Base-by-base conservation (phyloP, 2,329 filamentous ascomycete genomes). In the Fusarium nodosum region DNA sequence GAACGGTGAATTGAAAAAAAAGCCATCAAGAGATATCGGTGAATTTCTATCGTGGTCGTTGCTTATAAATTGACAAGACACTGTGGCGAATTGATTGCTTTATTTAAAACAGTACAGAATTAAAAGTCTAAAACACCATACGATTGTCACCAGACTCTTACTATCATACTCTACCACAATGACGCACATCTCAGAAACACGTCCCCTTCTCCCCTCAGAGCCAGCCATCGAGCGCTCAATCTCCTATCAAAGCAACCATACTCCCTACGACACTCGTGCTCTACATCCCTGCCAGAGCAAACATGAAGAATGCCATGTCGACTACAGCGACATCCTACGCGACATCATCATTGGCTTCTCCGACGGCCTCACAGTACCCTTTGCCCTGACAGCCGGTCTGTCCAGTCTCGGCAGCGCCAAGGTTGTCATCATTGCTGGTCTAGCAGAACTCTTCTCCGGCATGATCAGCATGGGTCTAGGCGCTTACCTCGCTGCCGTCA, bases 391-490 rank as follows among this genome's bases (percentile, higher is more conserved):
- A 0, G 92, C 92, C 0, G 92, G 92, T 16, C 83, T 94, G 3
- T 90, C 88, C 3, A 85, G 85, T 52, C 81, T 91, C 46, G 89
- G 89, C n/a, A 84, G 87, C 75, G 89, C 88, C 33, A 86, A 84
- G 50, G 85, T 91, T 6, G 89, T 91, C 68, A 87, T 95, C 61
- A 88, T 91, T 68, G 91, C 90, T 53, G 91, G 91, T 9, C 82
- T 93, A 31, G 91, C 91, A 7, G 91, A 94, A 81, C 84, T 94
- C 50, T 91, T 92, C 75, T 90, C 90, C 0, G 91, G 92, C 20
- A 88, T 90, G 70, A 93, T 94, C 70, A 91, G 87, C 56, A 94
- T 94, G 92, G 91, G 91, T 2, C 82, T 94, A 8, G 91, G 91
- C 26, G 91, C 89, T 9, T 93, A 91, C 76, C 83, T 94, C 3